Percentiles rank a stretch among this genome's conserved stretches.
phyloP scores from a whole-genome alignment of 2,329 filamentous ascomycete genomes.

The Fusarium sp. region DNA sequence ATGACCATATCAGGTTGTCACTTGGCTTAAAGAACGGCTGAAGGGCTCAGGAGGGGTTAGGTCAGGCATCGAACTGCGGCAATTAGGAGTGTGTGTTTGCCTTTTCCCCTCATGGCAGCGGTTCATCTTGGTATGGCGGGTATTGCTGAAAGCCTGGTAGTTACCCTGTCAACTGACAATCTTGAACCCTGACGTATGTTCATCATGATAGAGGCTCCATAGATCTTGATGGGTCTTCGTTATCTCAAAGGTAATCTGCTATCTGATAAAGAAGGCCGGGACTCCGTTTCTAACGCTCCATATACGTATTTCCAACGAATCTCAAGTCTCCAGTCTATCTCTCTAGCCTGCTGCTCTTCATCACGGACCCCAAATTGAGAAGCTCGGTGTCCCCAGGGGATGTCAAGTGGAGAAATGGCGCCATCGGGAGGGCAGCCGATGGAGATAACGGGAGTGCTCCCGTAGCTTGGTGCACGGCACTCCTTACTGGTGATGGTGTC shows the following conservation, averaged over 20 bases:
- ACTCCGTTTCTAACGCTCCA: not conserved
- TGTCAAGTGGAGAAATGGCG: not conserved
- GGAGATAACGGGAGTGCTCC: not conserved
- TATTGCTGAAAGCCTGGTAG: not conserved
- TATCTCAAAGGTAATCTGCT: not conserved
- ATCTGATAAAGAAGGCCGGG: not conserved
- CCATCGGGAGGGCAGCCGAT: not conserved
- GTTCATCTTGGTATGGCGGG: not conserved
- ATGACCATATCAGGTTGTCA: not conserved
- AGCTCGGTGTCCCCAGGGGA: not conserved
- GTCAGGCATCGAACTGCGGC: not conserved
- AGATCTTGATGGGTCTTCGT: not conserved
- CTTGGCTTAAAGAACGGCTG: not conserved
- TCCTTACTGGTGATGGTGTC: not conserved
- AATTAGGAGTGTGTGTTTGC: not conserved
- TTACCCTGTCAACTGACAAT: not conserved
- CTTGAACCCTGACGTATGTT: not conserved
- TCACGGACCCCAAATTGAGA: not conserved
- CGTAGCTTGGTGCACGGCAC: constrained; percentile 1
- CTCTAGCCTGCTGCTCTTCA: not conserved
- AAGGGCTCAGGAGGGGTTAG: not conserved
- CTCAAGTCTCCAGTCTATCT: not conserved
- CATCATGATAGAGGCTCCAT: not conserved
- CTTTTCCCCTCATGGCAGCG: not conserved
- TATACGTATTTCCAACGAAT: not conserved